Evolutionary conservation across 2,329 filamentous ascomycete genomes (phyloP).

Genomic region (Catunica adiposa): DNA sequence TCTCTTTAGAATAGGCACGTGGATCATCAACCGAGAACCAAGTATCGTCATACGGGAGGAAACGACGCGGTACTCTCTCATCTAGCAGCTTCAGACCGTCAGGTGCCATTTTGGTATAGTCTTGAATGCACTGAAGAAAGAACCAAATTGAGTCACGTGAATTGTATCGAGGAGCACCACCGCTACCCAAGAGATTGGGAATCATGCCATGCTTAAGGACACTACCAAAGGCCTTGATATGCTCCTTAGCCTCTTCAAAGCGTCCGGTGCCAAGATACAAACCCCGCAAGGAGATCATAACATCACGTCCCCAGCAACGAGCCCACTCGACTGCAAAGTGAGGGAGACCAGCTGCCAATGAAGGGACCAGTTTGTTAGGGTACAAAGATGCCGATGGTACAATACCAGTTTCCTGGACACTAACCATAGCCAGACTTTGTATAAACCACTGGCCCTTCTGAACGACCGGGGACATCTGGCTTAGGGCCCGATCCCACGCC

Average conservation of each 20-base stretch:
- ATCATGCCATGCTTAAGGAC: conserved; percentile 98
- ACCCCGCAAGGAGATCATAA: conserved; percentile 88
- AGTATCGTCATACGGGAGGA: conserved; percentile 87
- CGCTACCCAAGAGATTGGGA: conserved; percentile 77
- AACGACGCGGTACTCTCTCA: conserved; percentile 64
- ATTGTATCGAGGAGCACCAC: conserved; percentile 80
- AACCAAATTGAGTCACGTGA: conserved; percentile 96
- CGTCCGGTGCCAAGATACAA: conserved; percentile 82
- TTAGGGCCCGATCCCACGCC: conserved; percentile 60
- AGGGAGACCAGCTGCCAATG: conserved; percentile 77
- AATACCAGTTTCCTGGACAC: conserved; percentile 74
- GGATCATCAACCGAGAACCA: conserved; percentile 75
- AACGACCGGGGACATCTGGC: conserved; percentile 63
- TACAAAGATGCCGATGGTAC: conserved; percentile 84
- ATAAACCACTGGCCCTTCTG: conserved; percentile 74
- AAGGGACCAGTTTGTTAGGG: conserved; percentile 69
- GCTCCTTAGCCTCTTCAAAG: conserved; percentile 76
- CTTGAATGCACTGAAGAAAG: conserved; percentile 88
- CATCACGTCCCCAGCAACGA: conserved; percentile 90
- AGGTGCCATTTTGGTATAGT: conserved; percentile 71
- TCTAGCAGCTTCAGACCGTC: conserved; percentile 58
- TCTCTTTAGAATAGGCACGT: conserved; percentile 70
- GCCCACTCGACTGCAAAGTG: conserved; percentile 93
- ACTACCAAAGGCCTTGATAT: conserved; percentile 86
- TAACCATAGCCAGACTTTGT: conserved; percentile 77